Evolutionary conservation across 305 asterid species (phyloP), one percentile per base, ranked within the genome.

Genomic region (Plantago coronopus): DNA sequence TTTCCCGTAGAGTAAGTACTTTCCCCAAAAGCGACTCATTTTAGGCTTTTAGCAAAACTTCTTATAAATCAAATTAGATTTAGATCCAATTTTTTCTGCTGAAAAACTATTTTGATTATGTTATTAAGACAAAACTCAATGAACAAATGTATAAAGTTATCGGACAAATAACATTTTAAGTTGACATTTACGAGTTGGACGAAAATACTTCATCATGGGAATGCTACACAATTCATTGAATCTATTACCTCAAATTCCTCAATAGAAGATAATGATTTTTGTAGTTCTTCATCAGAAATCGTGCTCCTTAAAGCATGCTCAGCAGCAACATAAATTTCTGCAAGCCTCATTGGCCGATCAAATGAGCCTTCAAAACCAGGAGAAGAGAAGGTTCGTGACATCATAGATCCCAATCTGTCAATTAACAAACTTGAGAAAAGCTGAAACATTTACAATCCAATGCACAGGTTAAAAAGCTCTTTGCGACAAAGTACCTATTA

Each of bases 261-360:
- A 42, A 80, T 66, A 61, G 96, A 82, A 64, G 99, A 87, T 68
- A 94, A 72, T n/a, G 90, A 85, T 77, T 81, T 81, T 80, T 73
- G 69, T 61, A 94, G 58, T 62, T 82, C 81, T 19, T 71, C 73
- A 72, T 85, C 88, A 67, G 99, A 87, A 62, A 89, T 79, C 50
- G 97, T 87, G 66, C 54, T 79, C 75, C 59, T 75, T 66, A 94
- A 79, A 73, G 97, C 95, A 85, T 85, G 96, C 81, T 94, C 96
- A 42, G 99, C 88, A 69, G 97, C 91, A 61, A 89, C 99, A 71
- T 69, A 79, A 68, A 89, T 89, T 81, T 94, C 99, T 25, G 96
- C 95, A 68, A 94, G 93, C 77, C 93, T 83, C 99, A 94, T 83
- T 58, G 96, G 99, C 23, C 94, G 91, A 76, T 81, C 88, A 75